phyloP scores from a whole-genome alignment of 2,329 filamentous ascomycete species.

The Paracorniculantispora psalliotae region DNA sequence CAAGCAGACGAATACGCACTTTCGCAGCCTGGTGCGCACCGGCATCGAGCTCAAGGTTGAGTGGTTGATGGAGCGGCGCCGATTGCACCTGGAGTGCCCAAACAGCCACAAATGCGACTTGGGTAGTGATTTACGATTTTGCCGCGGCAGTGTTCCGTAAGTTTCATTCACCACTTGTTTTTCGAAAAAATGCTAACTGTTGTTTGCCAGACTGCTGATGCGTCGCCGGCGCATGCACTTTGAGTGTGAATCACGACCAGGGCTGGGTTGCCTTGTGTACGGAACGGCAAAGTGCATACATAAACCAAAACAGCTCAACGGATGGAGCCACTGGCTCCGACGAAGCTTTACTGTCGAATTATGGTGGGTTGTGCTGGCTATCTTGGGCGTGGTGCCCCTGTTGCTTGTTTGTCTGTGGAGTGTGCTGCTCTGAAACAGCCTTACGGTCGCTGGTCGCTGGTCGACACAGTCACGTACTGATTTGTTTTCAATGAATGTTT shows the following conservation, averaged over 20 bases:
- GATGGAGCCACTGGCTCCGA: constrained; percentile 40
- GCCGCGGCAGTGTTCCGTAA: constrained; percentile 54
- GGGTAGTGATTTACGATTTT: constrained; percentile 56
- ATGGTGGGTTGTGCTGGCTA: constrained; percentile 44
- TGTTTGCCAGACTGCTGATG: constrained; percentile 47
- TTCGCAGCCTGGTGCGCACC: constrained; percentile 61
- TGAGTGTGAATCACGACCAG: constrained; percentile 55
- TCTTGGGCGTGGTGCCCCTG: constrained; percentile 30
- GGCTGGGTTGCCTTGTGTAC: constrained; percentile 51
- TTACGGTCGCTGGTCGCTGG: background rate
- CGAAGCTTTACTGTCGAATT: constrained; percentile 40
- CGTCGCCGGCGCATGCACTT: constrained; percentile 53
- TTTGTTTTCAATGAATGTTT: too few species aligned
- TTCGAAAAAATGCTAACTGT: background rate
- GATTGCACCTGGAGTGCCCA: constrained; percentile 60
- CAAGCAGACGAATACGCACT: constrained; percentile 60
- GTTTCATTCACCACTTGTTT: constrained; percentile 20
- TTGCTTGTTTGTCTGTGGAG: constrained; percentile 28
- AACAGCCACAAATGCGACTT: constrained; percentile 53
- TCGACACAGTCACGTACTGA: background rate
- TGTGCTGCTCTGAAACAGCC: background rate
- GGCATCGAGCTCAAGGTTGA: constrained; percentile 61
- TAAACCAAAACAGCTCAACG: constrained; percentile 37
- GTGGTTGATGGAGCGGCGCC: constrained; percentile 62
- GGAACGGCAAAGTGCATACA: constrained; percentile 45